Evolutionary conservation across 257 asterid species (phyloP).

Genomic region (Fraxinus excelsior): DNA sequence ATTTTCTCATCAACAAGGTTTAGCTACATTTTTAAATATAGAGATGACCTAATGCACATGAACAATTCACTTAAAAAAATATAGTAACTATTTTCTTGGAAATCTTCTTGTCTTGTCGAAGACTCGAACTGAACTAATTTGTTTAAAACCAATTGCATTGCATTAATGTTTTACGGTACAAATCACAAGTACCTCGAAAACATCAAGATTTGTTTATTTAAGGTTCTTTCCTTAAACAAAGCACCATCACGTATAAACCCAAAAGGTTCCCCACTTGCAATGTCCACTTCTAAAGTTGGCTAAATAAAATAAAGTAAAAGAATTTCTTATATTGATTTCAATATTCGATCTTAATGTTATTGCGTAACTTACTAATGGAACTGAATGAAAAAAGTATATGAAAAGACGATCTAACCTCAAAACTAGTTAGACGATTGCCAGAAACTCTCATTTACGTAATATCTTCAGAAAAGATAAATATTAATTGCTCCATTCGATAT

Average conservation of each 20-base stretch:
- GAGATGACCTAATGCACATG: conserved; percentile 27
- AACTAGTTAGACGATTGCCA: too few species aligned
- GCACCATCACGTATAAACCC: conserved; percentile 19
- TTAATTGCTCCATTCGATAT: too few species aligned
- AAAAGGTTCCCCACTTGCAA: neutral
- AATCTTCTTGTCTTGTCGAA: conserved; percentile 41
- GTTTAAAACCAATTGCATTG: conserved; percentile 30
- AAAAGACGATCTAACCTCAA: too few species aligned
- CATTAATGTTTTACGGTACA: conserved; percentile 35
- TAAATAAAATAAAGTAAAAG: neutral
- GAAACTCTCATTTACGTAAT: too few species aligned
- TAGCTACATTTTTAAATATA: neutral
- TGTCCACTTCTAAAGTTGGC: neutral
- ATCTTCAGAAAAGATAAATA: too few species aligned
- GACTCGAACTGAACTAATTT: conserved; percentile 23
- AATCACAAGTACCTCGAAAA: conserved; percentile 40
- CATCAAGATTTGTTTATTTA: conserved; percentile 33
- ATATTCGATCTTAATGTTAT: neutral
- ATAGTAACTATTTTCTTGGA: conserved; percentile 20
- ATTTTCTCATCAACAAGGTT: too few species aligned
- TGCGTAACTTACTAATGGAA: neutral
- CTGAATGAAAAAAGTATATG: neutral
- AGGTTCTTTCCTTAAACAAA: conserved; percentile 35
- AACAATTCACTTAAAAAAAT: conserved; percentile 18
- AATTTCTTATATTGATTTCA: neutral